Conservation (phyloP, 2,329 filamentous ascomycete species). For the Cryphonectria carpinicola region DNA sequence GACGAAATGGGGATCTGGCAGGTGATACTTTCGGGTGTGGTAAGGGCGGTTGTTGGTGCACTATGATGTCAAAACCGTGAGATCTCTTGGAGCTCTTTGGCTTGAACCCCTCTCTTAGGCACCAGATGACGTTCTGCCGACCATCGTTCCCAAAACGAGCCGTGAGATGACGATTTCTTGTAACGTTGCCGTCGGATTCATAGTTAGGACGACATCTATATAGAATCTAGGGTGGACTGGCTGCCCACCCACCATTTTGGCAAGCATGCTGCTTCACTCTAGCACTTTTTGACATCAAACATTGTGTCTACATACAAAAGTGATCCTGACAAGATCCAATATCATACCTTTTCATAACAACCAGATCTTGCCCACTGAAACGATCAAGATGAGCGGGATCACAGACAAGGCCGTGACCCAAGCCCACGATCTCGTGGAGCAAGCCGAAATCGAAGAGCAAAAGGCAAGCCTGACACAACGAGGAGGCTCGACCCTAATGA, state of each 20-base stretch:
- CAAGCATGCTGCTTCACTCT: background rate
- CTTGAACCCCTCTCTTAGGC: conserved; percentile 17
- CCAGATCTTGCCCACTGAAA: background rate
- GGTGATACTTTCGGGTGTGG: conserved; percentile 15
- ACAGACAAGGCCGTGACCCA: conserved; percentile 22
- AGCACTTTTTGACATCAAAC: background rate
- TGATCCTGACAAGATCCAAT: background rate
- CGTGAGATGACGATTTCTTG: conserved; percentile 20
- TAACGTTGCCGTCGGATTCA: background rate
- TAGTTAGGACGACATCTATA: background rate
- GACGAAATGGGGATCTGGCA: background rate
- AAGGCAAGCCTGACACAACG: conserved; percentile 18
- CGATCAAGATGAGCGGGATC: conserved; percentile 22
- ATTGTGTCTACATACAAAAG: background rate
- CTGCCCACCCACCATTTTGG: background rate
- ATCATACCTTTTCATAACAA: background rate
- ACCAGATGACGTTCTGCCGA: conserved; percentile 22
- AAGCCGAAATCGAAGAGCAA: conserved; percentile 23
- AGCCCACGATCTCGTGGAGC: conserved; percentile 27
- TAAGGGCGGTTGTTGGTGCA: conserved; percentile 10
- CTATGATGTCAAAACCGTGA: conserved; percentile 10
- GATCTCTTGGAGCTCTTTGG: conserved; percentile 20
- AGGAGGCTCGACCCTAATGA: background rate
- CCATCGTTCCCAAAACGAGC: conserved; percentile 16
- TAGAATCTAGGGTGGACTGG: background rate